phyloP scores from a whole-genome alignment of 2,329 filamentous ascomycete genomes.

The Lachnellula suecica region DNA sequence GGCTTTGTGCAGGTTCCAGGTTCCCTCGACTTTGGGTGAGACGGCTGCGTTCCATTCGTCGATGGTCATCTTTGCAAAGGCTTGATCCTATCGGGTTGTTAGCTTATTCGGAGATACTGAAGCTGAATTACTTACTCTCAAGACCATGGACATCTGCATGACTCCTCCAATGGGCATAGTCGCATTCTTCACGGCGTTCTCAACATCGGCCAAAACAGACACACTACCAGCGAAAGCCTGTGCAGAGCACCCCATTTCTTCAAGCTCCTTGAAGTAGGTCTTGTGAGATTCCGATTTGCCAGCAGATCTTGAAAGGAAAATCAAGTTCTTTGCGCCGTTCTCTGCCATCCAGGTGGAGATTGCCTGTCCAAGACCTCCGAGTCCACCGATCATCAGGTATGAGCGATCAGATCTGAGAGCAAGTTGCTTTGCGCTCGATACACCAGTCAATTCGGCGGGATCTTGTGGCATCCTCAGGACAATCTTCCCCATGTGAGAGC shows the following conservation, averaged over 20 bases:
- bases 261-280: slow-evolving; percentile 17
- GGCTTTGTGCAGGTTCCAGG: slow-evolving; percentile 19
- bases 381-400: slow-evolving; percentile 41
- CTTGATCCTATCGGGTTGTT: slow-evolving; percentile 7
- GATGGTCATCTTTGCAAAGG: slow-evolving; percentile 37
- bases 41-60: slow-evolving; percentile 34
- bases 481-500: slow-evolving; percentile 13
- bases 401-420: slow-evolving; percentile 14
- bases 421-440: background rate
- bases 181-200: slow-evolving; percentile 2
- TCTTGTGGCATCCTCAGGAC: slow-evolving; percentile 13
- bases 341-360: slow-evolving; percentile 38
- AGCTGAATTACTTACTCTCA: slow-evolving; percentile 11
- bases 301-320: slow-evolving; percentile 36
- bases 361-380: slow-evolving; percentile 40
- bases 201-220: slow-evolving; percentile 6
- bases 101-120: background rate
- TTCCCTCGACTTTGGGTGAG: slow-evolving; percentile 32
- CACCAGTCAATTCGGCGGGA: slow-evolving; percentile 12
- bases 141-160: slow-evolving; percentile 32
- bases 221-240: slow-evolving; percentile 17
- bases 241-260: slow-evolving; percentile 12
- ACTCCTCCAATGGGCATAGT: slow-evolving; percentile 19
- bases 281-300: slow-evolving; percentile 34
- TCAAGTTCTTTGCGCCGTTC: slow-evolving; percentile 37